Evolutionary conservation across 73 alveolate species (phyloP), one percentile per base, ranked within the genome.

Genomic region (Paramecium tetraurelia): DNA sequence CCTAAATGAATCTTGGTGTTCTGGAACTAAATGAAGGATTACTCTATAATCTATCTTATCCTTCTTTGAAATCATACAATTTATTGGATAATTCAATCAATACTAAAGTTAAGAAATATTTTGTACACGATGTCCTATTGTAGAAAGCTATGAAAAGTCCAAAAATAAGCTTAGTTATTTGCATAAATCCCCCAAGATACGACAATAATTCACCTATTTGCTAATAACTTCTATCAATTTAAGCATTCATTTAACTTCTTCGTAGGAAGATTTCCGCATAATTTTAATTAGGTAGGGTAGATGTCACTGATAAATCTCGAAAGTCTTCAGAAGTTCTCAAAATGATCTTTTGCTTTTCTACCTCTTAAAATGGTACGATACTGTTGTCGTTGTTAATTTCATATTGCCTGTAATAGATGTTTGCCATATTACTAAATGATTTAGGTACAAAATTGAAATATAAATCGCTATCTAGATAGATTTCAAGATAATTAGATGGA

Each of bases 11-110:
- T 63, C 46, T 63, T 6, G 84, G 84, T 12, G 50, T 63, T 63
- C 31, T 53, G 18, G 69, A 53, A 53, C 69, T n/a, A n/a, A 53
- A 4, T 18, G 69, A 53, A 5, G 69, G 69, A 18, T 18, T 53
- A 53, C 69, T 53, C 5, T 31, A n/a, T 18, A 53, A 53, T 53
- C 69, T 53, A n/a, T 53, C 69, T 53, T 53, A 33, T 12, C 46
- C 87, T 38, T 38, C 87, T 38, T 75, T 41, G 10, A 75, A 75
- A 75, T 75, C 87, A 75, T 75, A 75, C 5, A 75, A 38, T 75
- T 41, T 75, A 12, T 75, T 75, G 3, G 87, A 75, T 21, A 75
- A 38, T 16, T 75, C 87, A 35, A 75, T 41, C 16, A 75, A 20
- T n/a, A 38, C 87, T 75, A 36, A 2, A 3, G n/a, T 75, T 35